These are phyloP conservation scores for Mangifera indica DNA, from an alignment of 345 rosid species.

Conservation along the genomic window DNA sequence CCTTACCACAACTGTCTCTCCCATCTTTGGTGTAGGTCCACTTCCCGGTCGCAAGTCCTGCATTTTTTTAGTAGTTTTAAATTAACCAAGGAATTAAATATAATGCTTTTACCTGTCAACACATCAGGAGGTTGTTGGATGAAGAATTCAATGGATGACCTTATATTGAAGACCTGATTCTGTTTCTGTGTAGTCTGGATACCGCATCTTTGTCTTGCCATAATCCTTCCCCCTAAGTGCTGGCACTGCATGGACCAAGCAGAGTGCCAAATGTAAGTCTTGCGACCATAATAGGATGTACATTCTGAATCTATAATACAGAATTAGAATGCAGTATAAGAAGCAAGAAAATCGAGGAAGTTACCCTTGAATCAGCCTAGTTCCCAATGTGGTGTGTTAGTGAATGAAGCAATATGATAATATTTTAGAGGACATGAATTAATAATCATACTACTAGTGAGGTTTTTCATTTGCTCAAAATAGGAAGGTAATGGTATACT, in stretches of 20 bases:
- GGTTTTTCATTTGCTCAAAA: too few relatives aligned
- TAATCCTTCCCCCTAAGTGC: conserved; percentile 93
- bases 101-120: not conserved
- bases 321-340: not conserved
- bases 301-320: not conserved
- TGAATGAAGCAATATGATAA: too few relatives aligned
- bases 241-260: conserved; percentile 60
- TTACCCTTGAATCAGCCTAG: not conserved
- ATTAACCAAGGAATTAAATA: conserved; percentile 20
- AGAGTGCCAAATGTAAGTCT: conserved; percentile 11
- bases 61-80: conserved; percentile 26
- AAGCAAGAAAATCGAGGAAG: not conserved
- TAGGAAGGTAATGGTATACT: not conserved
- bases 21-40: conserved; percentile 78
- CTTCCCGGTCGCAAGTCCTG: conserved; percentile 83
- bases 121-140: not conserved
- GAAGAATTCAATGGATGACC: conserved; percentile 40
- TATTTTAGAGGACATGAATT: not conserved
- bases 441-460: not conserved
- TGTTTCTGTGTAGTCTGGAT: conserved; percentile 80
- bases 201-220: conserved; percentile 87
- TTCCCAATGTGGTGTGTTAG: not conserved
- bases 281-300: not conserved
- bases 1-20: conserved; percentile 83
- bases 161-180: conserved; percentile 92